Percentiles rank a stretch among this genome's conserved stretches.
phyloP scores from a whole-genome alignment of 768 basidiomycete species.

The Mycena kentingensis region DNA sequence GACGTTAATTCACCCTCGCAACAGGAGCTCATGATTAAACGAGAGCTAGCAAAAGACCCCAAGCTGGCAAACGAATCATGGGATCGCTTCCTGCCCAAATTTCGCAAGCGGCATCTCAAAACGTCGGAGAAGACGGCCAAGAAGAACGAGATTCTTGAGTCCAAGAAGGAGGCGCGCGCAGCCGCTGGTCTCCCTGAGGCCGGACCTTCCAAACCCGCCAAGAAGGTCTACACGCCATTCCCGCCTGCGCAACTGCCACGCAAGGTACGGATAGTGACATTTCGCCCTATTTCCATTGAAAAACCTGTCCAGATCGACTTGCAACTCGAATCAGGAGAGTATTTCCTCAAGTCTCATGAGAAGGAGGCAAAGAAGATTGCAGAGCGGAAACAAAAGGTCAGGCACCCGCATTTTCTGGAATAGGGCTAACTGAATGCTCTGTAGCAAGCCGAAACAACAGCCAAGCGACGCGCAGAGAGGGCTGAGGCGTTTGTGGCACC shows the following conservation, averaged over 20 bases:
- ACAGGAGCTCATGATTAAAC: slow-evolving; percentile 97
- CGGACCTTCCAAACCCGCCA: slow-evolving; percentile 57
- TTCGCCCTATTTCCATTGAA: not conserved
- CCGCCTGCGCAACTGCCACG: slow-evolving; percentile 92
- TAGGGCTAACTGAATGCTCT: slow-evolving; percentile 5
- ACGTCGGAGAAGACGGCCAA: slow-evolving; percentile 92
- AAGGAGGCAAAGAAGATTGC: slow-evolving; percentile 76
- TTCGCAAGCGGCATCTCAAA: slow-evolving; percentile 89
- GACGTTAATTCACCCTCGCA: slow-evolving; percentile 4
- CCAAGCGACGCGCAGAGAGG: slow-evolving; percentile 73
- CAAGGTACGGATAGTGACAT: slow-evolving; percentile 59
- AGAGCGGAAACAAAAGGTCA: slow-evolving; percentile 75
- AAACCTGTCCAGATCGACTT: slow-evolving; percentile 67
- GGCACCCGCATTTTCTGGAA: slow-evolving; percentile 6
- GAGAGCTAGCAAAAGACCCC: slow-evolving; percentile 97
- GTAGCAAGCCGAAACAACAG: slow-evolving; percentile 79
- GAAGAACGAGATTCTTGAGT: slow-evolving; percentile 74
- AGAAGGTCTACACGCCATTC: slow-evolving; percentile 98
- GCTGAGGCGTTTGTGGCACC: slow-evolving; percentile 90
- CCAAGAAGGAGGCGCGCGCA: slow-evolving; percentile 63
- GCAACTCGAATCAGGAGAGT: slow-evolving; percentile 95
- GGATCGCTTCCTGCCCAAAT: slow-evolving; percentile 97
- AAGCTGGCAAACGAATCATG: slow-evolving; percentile 92
- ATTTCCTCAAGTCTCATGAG: slow-evolving; percentile 92
- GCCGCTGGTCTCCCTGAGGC: slow-evolving; percentile 63